Evolutionary conservation across 495 filamentous ascomycete genomes (phyloP).

Genomic region (Penicillium silybi): DNA sequence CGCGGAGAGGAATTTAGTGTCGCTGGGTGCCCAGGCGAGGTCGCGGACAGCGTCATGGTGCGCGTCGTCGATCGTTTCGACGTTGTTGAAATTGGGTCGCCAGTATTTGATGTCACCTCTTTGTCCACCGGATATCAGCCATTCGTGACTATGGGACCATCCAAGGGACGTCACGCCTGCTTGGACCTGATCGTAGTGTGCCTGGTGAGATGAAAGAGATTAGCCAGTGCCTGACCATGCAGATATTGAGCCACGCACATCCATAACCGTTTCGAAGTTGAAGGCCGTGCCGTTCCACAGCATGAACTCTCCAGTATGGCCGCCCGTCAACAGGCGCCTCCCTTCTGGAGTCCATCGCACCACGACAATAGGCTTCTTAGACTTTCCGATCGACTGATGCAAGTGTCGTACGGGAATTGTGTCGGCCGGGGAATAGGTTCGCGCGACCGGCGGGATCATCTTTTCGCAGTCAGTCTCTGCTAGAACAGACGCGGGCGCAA

Average conservation of each 20-base stretch:
- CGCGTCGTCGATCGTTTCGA: conserved; percentile 87
- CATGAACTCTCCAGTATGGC: conserved; percentile 95
- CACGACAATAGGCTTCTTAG: conserved; percentile 95
- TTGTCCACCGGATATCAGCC: conserved; percentile 93
- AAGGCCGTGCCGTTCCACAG: conserved; percentile 98
- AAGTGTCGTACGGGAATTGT: conserved; percentile 84
- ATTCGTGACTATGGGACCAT: conserved; percentile 94
- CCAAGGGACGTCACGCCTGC: conserved; percentile 79
- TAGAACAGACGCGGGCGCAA: background rate
- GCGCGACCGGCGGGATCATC: conserved; percentile 84
- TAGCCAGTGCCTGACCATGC: background rate
- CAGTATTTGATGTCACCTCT: conserved; percentile 96
- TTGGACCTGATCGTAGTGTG: conserved; percentile 69
- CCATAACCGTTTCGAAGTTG: conserved; percentile 99
- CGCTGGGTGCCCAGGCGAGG: conserved; percentile 88
- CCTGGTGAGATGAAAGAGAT: conserved; percentile 36
- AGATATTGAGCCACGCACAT: conserved; percentile 42
- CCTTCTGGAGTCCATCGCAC: conserved; percentile 98
- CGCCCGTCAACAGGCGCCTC: conserved; percentile 82
- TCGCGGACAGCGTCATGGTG: conserved; percentile 87
- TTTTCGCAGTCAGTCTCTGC: conserved; percentile 31
- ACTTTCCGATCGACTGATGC: conserved; percentile 95
- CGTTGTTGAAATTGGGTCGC: conserved; percentile 99
- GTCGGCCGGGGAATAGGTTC: conserved; percentile 67
- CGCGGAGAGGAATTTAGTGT: conserved; percentile 92